phyloP scores from a whole-genome alignment of 495 filamentous ascomycete genomes.

The Lophium mytilinum region DNA sequence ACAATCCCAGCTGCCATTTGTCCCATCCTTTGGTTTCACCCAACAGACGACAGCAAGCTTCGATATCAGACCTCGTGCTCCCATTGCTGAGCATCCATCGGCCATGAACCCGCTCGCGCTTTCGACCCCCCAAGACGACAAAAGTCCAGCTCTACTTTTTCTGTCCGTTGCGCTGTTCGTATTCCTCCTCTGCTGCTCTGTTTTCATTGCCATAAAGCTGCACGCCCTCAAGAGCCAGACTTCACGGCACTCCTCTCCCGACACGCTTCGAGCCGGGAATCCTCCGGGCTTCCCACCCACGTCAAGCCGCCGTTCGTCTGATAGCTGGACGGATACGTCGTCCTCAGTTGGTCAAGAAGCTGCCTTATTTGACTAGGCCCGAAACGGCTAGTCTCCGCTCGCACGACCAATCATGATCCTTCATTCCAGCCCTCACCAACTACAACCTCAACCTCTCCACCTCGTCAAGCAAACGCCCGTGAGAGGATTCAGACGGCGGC shows the following conservation, averaged over 20 bases:
- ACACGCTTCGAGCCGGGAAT: too few species aligned
- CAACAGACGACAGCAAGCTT: too few species aligned
- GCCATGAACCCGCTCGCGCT: too few species aligned
- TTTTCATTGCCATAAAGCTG: not conserved
- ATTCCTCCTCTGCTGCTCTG: not conserved
- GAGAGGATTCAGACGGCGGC: not conserved
- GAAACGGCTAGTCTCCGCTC: not conserved
- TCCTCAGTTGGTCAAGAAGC: not conserved
- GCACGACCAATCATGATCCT: too few species aligned
- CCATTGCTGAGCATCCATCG: too few species aligned
- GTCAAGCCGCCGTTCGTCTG: too few species aligned
- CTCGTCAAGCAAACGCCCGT: not conserved
- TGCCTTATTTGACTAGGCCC: not conserved
- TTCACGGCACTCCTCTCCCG: too few species aligned
- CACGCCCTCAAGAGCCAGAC: not conserved
- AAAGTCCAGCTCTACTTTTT: not conserved
- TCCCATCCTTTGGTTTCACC: too few species aligned
- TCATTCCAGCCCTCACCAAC: not conserved
- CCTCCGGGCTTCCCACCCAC: too few species aligned
- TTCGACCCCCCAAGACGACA: not conserved
- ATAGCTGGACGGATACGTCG: not conserved
- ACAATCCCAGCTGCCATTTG: too few species aligned
- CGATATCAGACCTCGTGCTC: too few species aligned
- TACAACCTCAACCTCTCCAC: not conserved
- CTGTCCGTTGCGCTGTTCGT: not conserved